phyloP scores from a whole-genome alignment of 345 rosid species.

The Laguncularia racemosa region DNA sequence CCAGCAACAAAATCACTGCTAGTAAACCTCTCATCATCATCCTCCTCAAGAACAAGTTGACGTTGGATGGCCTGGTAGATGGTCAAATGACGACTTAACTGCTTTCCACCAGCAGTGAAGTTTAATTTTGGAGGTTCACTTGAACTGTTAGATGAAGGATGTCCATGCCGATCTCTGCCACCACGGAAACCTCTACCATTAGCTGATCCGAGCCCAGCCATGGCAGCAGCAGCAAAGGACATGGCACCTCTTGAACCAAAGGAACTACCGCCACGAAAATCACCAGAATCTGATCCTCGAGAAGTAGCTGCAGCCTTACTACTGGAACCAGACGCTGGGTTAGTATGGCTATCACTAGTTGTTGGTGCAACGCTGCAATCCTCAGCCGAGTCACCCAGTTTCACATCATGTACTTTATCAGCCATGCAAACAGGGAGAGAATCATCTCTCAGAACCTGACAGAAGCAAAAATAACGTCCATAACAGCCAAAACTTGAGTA shows the following conservation, averaged over 20 bases:
- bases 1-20: constrained; percentile 76
- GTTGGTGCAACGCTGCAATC: constrained; percentile 38
- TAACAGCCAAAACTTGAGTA: background rate
- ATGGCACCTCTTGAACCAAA: constrained; percentile 89
- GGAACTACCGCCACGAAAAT: constrained; percentile 55
- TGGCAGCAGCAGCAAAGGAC: constrained; percentile 97
- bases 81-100: constrained; percentile 85
- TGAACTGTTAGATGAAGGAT: constrained; percentile 49
- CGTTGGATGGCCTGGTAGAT: constrained; percentile 98
- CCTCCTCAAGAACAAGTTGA: constrained; percentile 83
- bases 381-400: constrained; percentile 77
- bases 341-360: constrained; percentile 46
- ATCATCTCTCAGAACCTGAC: constrained; percentile 81
- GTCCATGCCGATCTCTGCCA: constrained; percentile 88
- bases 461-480: constrained; percentile 1
- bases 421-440: constrained; percentile 86
- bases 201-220: constrained; percentile 95
- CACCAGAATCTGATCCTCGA: constrained; percentile 70
- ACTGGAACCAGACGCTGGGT: constrained; percentile 75
- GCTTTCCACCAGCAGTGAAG: constrained; percentile 86
- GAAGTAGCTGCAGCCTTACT: constrained; percentile 64
- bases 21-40: constrained; percentile 82
- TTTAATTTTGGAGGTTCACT: constrained; percentile 72
- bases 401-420: constrained; percentile 94
- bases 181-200: constrained; percentile 92